phyloP scores from a whole-genome alignment of 1,284 basidiomycete species.

The Boletellus deceptivus region DNA sequence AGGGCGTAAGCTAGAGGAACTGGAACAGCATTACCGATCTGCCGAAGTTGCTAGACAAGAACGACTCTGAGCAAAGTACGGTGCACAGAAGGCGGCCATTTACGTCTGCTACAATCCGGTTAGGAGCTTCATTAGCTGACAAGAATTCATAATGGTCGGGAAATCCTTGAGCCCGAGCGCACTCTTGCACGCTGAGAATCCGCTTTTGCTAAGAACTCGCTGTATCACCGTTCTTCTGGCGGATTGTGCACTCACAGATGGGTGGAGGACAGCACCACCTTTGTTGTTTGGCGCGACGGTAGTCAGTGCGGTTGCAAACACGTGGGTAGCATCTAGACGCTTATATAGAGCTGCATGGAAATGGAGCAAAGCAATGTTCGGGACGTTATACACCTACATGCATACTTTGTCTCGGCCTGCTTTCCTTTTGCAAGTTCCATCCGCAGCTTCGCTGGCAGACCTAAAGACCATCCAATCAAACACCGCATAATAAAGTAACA shows the following conservation, averaged over 20 bases:
- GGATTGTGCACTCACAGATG: slow-evolving; percentile 42
- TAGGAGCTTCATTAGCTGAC: slow-evolving; percentile 40
- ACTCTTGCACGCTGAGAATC: slow-evolving; percentile 60
- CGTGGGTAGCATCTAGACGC: slow-evolving; percentile 46
- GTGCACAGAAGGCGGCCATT: slow-evolving; percentile 21
- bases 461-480: slow-evolving; percentile 27
- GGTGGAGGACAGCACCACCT: slow-evolving; percentile 55
- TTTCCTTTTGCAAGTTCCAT: slow-evolving; percentile 31
- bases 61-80: not conserved
- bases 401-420: slow-evolving; percentile 23
- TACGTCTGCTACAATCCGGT: slow-evolving; percentile 47
- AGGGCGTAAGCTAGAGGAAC: slow-evolving; percentile 61
- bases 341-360: slow-evolving; percentile 48
- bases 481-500: not conserved
- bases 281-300: slow-evolving; percentile 48
- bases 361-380: slow-evolving; percentile 3
- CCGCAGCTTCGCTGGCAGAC: slow-evolving; percentile 40
- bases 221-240: not conserved
- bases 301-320: slow-evolving; percentile 63
- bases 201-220: slow-evolving; percentile 54
- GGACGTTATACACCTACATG: slow-evolving; percentile 17
- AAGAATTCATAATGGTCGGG: slow-evolving; percentile 62
- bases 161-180: slow-evolving; percentile 70
- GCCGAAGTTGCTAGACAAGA: slow-evolving; percentile 54
- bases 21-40: slow-evolving; percentile 75